Conservation (phyloP, 805 yeast species). For the Candida patagonica region DNA sequence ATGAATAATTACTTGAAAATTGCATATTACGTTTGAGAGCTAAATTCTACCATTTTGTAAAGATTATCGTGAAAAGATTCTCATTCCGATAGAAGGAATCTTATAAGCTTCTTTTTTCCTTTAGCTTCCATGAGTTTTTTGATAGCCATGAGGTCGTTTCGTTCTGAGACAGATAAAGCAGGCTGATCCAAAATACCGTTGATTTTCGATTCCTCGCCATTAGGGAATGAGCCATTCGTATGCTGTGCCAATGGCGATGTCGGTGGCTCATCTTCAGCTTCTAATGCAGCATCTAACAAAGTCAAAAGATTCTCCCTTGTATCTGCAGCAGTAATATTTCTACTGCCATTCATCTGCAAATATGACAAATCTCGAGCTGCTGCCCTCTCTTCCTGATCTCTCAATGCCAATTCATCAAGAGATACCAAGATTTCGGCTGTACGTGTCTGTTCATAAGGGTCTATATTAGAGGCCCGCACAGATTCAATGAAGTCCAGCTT, state of each 20-base stretch:
- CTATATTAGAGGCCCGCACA: slow-evolving; percentile 31
- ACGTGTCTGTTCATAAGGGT: slow-evolving; percentile 26
- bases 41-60: too few species aligned
- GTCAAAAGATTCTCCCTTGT: slow-evolving; percentile 19
- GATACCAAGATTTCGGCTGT: slow-evolving; percentile 30
- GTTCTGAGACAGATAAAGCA: not conserved
- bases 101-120: slow-evolving; percentile 56
- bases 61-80: too few species aligned
- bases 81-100: slow-evolving; percentile 42
- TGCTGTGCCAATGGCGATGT: not conserved
- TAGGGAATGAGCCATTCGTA: slow-evolving; percentile 8
- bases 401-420: slow-evolving; percentile 25
- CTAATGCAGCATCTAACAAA: slow-evolving; percentile 29
- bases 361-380: slow-evolving; percentile 30
- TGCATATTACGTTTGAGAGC: too few species aligned
- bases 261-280: slow-evolving; percentile 13
- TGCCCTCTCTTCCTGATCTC: slow-evolving; percentile 21
- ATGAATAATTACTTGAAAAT: too few species aligned
- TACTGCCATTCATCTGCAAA: slow-evolving; percentile 26
- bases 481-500: slow-evolving; percentile 58
- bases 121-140: slow-evolving; percentile 55
- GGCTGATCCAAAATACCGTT: slow-evolving; percentile 4
- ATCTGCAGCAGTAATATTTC: slow-evolving; percentile 26
- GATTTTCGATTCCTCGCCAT: slow-evolving; percentile 29
- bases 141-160: slow-evolving; percentile 42